Base-by-base conservation (phyloP, 2,329 filamentous ascomycete species). In the Passalora sequoiae region DNA sequence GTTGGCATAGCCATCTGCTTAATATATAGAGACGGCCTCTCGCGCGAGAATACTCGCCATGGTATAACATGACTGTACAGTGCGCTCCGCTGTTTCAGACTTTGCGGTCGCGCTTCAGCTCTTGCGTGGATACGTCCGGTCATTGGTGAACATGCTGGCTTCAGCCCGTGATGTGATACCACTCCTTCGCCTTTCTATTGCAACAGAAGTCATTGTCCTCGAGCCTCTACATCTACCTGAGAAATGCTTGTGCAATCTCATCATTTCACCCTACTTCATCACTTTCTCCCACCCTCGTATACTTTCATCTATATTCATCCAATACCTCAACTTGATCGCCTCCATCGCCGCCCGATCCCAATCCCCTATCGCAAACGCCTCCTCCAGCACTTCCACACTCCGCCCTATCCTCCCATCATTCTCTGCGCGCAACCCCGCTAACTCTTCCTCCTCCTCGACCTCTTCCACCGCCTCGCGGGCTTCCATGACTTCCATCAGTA, bases 201-300 rank as follows among this genome's bases (percentile, higher is more conserved):
- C n/a, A n/a, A n/a, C n/a, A n/a, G n/a, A n/a, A n/a, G n/a, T n/a
- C n/a, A n/a, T n/a, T n/a, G n/a, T n/a, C n/a, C n/a, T n/a, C n/a
- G n/a, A n/a, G n/a, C n/a, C n/a, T n/a, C n/a, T n/a, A n/a, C n/a
- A n/a, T n/a, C n/a, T n/a, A n/a, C n/a, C n/a, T n/a, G n/a, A n/a
- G n/a, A n/a, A n/a, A n/a, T n/a, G n/a, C n/a, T n/a, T n/a, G n/a
- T n/a, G n/a, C n/a, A n/a, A n/a, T n/a, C n/a, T n/a, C n/a, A n/a
- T n/a, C n/a, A n/a, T n/a, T n/a, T n/a, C n/a, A n/a, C n/a, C n/a
- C n/a, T n/a, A n/a, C n/a, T n/a, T n/a, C n/a, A n/a, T n/a, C n/a
- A n/a, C n/a, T n/a, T n/a, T n/a, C n/a, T 95, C 88, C 89, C 91
- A 96, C 50, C 82, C 78, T 61, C 84, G 73, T 59, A 96, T 70